phyloP scores from a whole-genome alignment of 345 rosid species.

The Streptanthus diversifolius region DNA sequence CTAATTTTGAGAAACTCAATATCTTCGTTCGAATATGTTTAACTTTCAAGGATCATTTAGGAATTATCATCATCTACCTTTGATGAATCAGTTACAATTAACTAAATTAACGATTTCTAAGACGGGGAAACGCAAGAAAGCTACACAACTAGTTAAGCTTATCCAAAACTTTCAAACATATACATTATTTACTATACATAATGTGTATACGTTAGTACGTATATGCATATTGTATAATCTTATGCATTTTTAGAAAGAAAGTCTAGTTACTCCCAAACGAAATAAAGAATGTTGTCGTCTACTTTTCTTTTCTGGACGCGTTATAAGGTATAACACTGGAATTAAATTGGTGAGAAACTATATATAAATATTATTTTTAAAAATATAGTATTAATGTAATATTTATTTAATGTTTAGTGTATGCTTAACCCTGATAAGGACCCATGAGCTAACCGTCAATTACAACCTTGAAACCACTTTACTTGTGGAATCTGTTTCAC shows the following conservation, averaged over 20 bases:
- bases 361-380: too few relatives aligned
- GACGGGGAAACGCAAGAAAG: too few relatives aligned
- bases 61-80: not conserved
- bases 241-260: too few relatives aligned
- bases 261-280: too few relatives aligned
- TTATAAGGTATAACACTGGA: not conserved
- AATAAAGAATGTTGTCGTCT: too few relatives aligned
- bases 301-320: not conserved
- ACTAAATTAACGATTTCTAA: too few relatives aligned
- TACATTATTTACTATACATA: too few relatives aligned
- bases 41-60: not conserved
- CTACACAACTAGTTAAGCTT: too few relatives aligned
- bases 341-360: not conserved
- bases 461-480: conserved; percentile 6
- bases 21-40: not conserved
- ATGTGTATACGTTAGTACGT: too few relatives aligned
- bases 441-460: conserved; percentile 3
- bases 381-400: not conserved
- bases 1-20: not conserved
- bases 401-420: not conserved
- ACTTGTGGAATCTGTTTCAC: not conserved
- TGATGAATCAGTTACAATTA: not conserved
- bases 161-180: too few relatives aligned
- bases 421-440: not conserved
- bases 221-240: too few relatives aligned